phyloP scores from a whole-genome alignment of 371 early-diverging fungal genomes.

The Zychaea mexicana region DNA sequence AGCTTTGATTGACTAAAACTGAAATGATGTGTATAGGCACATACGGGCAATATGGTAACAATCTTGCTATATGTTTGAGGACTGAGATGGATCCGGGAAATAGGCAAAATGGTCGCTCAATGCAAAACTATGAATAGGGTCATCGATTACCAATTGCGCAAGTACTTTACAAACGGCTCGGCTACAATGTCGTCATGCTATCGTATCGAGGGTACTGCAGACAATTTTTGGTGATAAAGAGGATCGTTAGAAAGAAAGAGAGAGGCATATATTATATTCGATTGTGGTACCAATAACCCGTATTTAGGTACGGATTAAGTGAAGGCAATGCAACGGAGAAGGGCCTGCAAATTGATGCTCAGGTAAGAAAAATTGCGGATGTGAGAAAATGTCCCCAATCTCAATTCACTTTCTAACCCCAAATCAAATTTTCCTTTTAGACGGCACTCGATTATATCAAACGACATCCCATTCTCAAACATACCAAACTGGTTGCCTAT shows the following conservation, averaged over 20 bases:
- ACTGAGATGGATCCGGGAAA: no score
- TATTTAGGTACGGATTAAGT: constrained; percentile 82
- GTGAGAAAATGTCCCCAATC: background rate
- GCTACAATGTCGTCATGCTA: constrained; percentile 90
- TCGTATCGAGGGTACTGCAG: constrained; percentile 96
- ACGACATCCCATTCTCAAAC: constrained; percentile 71
- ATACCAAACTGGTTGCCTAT: constrained; percentile 82
- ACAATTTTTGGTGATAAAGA: no score
- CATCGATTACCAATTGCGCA: constrained; percentile 90
- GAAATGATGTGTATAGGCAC: constrained; percentile 57
- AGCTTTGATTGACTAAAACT: background rate
- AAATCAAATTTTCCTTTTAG: constrained; percentile 41
- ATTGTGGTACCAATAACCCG: background rate
- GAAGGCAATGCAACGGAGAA: constrained; percentile 87
- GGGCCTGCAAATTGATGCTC: constrained; percentile 89
- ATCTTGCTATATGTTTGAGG: no score
- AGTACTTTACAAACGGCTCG: constrained; percentile 62
- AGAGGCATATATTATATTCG: no score
- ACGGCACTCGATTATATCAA: constrained; percentile 83
- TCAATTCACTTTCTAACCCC: background rate
- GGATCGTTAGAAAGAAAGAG: background rate
- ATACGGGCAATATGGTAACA: constrained; percentile 94
- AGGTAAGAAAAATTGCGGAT: constrained; percentile 47
- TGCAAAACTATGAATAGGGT: constrained; percentile 66
- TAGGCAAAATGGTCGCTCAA: no score